Base-by-base conservation (phyloP, 345 rosid species). In the Dovyalis caffra region DNA sequence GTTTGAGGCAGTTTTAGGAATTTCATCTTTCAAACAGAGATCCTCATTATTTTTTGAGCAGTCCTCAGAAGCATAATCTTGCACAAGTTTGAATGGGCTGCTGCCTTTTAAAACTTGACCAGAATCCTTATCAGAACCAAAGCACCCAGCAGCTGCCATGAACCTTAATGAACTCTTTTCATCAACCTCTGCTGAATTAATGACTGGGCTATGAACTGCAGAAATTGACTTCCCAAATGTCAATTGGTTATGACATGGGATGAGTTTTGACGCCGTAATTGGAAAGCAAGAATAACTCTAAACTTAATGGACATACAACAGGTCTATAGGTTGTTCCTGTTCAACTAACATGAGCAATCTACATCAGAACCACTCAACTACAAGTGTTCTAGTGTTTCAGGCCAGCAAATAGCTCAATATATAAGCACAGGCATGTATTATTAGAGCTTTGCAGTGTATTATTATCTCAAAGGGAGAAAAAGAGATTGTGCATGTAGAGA, bases 51-150 rank as follows among this genome's bases (percentile, higher is more conserved):
- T 81, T 64, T 82, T 88, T 15, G 81, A 79, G 80, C 81, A 77
- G 61, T 86, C 89, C 78, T 83, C 83, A 57, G 92, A 87, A 80
- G 82, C 83, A 86, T 86, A 83, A 53, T 78, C 83, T 73, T 83
- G 86, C n/a, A 85, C 64, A 78, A 80, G 83, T 79, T 81, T 84
- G 82, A 87, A 83, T 34, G 88, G 88, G 75, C 89, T 80, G 57
- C 75, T 72, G 15, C 72, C 64, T 80, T 76, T 77, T n/a, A 74
- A 64, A 61, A 45, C 69, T 56, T 76, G 74, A 58, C 66, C 21
- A 26, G 70, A 61, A 69, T 53, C 69, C 34, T 66, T 69, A 35
- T 73, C 75, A 72, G 81, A 70, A 29, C 47, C 61, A 21, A 57
- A 11, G 26, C 65, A 29, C 61, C 76, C 76, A 70, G 71, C 75